A percentile compares a stretch with the other conserved stretches of the same genome.
phyloP scores from a whole-genome alignment of 2,329 filamentous ascomycete genomes.

The Monilinia vaccinii-corymbosi region DNA sequence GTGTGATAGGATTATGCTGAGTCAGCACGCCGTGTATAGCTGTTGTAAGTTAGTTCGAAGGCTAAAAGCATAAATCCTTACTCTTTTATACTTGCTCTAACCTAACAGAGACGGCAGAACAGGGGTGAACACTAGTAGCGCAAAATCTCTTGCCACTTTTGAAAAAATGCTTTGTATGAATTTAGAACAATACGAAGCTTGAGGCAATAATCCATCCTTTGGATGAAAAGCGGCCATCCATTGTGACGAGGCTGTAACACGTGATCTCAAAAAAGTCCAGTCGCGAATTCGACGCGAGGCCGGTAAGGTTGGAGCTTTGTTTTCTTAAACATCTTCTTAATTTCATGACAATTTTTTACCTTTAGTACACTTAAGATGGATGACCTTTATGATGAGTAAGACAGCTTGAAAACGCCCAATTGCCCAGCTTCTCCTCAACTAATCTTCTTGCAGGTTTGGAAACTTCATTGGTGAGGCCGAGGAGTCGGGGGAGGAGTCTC shows the following conservation, averaged over 20 bases:
- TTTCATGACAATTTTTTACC: neutral
- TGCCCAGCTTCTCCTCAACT: slow-evolving; percentile 7
- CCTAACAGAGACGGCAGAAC: neutral
- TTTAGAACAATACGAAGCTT: neutral
- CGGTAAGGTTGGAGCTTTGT: neutral
- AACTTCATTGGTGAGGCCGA: slow-evolving; percentile 96
- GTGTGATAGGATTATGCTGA: too few species aligned
- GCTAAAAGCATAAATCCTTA: too few species aligned
- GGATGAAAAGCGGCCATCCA: too few species aligned
- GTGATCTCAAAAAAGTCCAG: slow-evolving; percentile 15
- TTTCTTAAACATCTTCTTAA: slow-evolving; percentile 3
- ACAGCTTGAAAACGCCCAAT: slow-evolving; percentile 4
- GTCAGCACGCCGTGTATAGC: too few species aligned
- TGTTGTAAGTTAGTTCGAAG: too few species aligned
- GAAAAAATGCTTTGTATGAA: neutral
- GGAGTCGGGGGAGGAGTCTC: slow-evolving; percentile 79
- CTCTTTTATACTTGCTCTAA: too few species aligned
- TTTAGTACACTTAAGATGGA: slow-evolving; percentile 52
- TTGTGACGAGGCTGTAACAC: slow-evolving; percentile 17
- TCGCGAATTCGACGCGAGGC: slow-evolving; percentile 18
- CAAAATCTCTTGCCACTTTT: neutral
- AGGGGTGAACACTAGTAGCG: neutral
- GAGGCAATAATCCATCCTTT: too few species aligned
- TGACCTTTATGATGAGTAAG: slow-evolving; percentile 92
- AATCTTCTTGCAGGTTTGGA: slow-evolving; percentile 60